phyloP scores from a whole-genome alignment of 2,329 filamentous ascomycete genomes.

The Xylaria sp. region DNA sequence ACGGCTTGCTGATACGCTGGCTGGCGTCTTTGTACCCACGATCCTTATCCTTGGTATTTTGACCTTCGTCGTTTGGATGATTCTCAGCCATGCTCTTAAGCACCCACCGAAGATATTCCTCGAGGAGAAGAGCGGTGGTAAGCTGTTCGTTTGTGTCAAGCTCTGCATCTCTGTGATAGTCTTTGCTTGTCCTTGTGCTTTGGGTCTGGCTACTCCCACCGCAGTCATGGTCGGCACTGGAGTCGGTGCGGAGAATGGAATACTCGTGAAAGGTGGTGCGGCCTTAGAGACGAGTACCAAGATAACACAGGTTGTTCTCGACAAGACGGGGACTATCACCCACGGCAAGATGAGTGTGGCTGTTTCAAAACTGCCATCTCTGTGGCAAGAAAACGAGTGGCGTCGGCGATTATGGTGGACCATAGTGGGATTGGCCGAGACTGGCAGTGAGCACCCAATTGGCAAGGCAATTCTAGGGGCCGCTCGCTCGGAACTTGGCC shows the following conservation, averaged over 20 bases:
- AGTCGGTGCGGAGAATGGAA: conserved; percentile 92
- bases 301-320: conserved; percentile 88
- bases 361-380: conserved; percentile 70
- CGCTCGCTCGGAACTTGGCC: conserved; percentile 78
- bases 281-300: conserved; percentile 91
- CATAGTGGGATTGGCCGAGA: conserved; percentile 93
- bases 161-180: conserved; percentile 98
- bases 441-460: conserved; percentile 94
- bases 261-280: conserved; percentile 96
- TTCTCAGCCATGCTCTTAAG: conserved; percentile 84
- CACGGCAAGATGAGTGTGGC: conserved; percentile 95
- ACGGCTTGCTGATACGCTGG: conserved; percentile 86
- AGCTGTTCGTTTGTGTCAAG: conserved; percentile 95
- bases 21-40: conserved; percentile 91
- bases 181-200: conserved; percentile 94
- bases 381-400: conserved; percentile 76
- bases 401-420: conserved; percentile 89
- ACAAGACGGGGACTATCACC: conserved; percentile 96
- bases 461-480: conserved; percentile 84
- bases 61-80: conserved; percentile 94
- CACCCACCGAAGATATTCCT: conserved; percentile 91
- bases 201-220: conserved; percentile 95
- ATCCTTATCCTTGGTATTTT: conserved; percentile 85
- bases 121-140: conserved; percentile 82
- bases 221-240: conserved; percentile 99